Conservation (phyloP, 164 flowering plant genomes). For the Vitis labrusca region DNA sequence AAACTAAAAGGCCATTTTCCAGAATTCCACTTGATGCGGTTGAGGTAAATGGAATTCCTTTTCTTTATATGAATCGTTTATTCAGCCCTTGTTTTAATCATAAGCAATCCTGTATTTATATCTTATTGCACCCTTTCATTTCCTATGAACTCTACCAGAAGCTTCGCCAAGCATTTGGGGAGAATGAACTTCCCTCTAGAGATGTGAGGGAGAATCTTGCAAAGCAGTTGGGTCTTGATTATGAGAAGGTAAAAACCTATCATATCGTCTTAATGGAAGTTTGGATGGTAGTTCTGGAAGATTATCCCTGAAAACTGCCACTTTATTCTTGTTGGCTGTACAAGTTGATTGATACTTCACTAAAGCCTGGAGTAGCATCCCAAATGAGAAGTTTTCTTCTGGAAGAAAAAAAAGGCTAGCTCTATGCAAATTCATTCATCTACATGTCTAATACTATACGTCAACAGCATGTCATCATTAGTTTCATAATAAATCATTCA, state of each 20-base stretch:
- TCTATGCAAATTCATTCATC: too few species aligned
- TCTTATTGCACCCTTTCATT: constrained; percentile 6
- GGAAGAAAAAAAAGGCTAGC: too few species aligned
- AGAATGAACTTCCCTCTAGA: constrained; percentile 92
- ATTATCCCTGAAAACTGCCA: not conserved
- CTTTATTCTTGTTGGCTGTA: not conserved
- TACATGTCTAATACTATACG: too few species aligned
- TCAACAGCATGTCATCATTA: too few species aligned
- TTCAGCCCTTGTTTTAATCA: not conserved
- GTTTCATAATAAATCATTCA: too few species aligned
- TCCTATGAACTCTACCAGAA: constrained; percentile 44
- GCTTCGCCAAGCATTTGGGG: constrained; percentile 81
- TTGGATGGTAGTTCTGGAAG: not conserved
- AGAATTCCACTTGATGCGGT: constrained; percentile 77
- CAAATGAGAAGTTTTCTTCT: too few species aligned
- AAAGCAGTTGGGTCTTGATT: constrained; percentile 70
- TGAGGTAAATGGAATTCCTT: constrained; percentile 44
- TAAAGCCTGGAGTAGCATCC: too few species aligned
- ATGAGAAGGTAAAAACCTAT: constrained; percentile 66
- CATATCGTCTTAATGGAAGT: not conserved
- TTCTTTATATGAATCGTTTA: not conserved
- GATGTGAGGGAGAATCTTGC: constrained; percentile 66
- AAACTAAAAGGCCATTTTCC: constrained; percentile 42
- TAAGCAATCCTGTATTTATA: not conserved
- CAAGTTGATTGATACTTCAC: not conserved